These are phyloP conservation scores for Cladosporium colombiae DNA, from an alignment of 2,329 filamentous ascomycete species.

Conservation along the genomic window DNA sequence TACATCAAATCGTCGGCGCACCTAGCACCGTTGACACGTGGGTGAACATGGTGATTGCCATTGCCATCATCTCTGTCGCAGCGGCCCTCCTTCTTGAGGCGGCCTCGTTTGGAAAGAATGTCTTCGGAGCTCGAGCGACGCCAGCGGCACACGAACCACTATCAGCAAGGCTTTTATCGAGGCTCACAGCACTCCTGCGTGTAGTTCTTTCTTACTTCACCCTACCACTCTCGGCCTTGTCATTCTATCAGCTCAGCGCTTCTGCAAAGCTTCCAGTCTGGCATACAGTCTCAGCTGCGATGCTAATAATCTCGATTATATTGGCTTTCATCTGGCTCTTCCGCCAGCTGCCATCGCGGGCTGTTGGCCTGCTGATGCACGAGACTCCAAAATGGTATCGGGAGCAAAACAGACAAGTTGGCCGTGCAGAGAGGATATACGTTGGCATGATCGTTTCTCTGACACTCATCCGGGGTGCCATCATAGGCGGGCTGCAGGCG, in stretches of 20 bases:
- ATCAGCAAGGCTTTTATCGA: background rate
- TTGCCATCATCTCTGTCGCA: background rate
- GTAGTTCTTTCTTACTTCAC: constrained; percentile 15
- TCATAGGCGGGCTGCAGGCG: constrained; percentile 5
- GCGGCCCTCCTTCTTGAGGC: background rate
- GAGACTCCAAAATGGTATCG: constrained; percentile 16
- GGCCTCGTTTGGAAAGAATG: background rate
- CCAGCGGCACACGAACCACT: background rate
- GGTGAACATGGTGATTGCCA: constrained; percentile 10
- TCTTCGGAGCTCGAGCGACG: background rate
- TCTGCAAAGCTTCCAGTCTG: background rate
- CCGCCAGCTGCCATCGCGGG: background rate
- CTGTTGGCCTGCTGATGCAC: background rate
- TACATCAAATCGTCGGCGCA: constrained; percentile 18
- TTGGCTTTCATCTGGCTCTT: constrained; percentile 17
- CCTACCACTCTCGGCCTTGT: constrained; percentile 6
- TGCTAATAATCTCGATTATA: background rate
- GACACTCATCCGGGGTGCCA: constrained; percentile 12
- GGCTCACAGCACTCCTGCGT: background rate
- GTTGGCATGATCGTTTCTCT: background rate
- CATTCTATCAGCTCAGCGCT: constrained; percentile 14
- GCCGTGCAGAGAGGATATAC: background rate
- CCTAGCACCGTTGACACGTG: constrained; percentile 3
- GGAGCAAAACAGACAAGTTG: background rate
- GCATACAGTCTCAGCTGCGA: constrained; percentile 1